Evolutionary conservation across 129 eudicot species (phyloP).

Genomic region (Saussurea involucrata): DNA sequence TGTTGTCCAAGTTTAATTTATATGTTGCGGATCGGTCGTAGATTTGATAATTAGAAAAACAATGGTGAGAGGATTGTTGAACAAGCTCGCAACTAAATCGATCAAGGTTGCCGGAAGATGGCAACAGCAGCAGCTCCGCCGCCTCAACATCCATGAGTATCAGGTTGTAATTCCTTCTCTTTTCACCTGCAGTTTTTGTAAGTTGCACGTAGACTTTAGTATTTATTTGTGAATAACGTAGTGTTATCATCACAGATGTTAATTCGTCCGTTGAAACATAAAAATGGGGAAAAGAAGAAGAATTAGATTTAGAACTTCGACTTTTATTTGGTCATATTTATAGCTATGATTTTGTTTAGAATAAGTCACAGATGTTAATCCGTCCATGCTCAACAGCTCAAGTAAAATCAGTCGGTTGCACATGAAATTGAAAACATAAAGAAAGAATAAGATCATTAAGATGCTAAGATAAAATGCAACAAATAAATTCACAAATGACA

Average conservation of each 20-base stretch:
- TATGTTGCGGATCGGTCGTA: not conserved
- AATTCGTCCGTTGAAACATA: not conserved
- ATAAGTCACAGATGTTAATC: too few relatives aligned
- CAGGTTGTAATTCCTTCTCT: constrained; percentile 52
- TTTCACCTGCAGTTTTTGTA: not conserved
- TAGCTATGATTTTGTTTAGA: constrained; percentile 9
- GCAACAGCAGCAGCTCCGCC: constrained; percentile 99
- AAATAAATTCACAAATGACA: too few relatives aligned
- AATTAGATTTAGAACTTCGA: not conserved
- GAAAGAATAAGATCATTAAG: not conserved
- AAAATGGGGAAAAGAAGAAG: not conserved
- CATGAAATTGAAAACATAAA: not conserved
- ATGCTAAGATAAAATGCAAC: not conserved
- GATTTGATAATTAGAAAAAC: constrained; percentile 11
- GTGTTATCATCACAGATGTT: not conserved
- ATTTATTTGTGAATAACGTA: not conserved
- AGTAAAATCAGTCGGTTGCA: constrained; percentile 1
- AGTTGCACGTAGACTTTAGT: not conserved
- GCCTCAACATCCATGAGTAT: constrained; percentile 97
- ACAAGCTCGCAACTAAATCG: constrained; percentile 64
- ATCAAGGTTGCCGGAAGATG: constrained; percentile 87
- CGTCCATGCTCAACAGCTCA: too few relatives aligned
- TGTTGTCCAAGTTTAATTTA: not conserved
- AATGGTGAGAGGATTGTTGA: constrained; percentile 78
- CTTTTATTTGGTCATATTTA: not conserved